A percentile compares a stretch with the other conserved stretches of the same genome.
These are phyloP conservation scores for Persicaria maculosa DNA, from an alignment of 148 eudicot species.

Conservation along the genomic window DNA sequence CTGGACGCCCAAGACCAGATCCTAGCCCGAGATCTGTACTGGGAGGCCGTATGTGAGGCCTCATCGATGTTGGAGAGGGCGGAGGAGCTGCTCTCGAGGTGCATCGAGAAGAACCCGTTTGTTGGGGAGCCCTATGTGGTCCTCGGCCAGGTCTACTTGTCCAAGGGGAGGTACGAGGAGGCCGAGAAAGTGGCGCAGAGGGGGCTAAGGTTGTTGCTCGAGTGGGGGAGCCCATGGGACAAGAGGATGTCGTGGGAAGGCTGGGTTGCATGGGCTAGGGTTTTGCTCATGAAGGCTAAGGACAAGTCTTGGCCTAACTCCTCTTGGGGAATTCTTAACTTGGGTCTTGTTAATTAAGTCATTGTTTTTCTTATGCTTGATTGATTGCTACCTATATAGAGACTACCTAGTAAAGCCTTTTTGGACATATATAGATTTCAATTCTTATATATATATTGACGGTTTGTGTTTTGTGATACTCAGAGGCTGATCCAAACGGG, in stretches of 20 bases:
- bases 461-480: no score
- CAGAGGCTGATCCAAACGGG: no score
- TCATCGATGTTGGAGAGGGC: constrained; percentile 31
- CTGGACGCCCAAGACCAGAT: constrained; percentile 49
- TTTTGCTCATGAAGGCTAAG: constrained; percentile 68
- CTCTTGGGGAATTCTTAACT: constrained; percentile 80
- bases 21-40: constrained; percentile 66
- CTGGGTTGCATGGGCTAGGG: constrained; percentile 94
- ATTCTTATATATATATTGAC: no score
- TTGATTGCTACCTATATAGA: background rate
- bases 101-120: constrained; percentile 69
- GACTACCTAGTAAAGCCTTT: background rate
- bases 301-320: constrained; percentile 74
- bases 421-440: background rate
- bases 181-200: constrained; percentile 48
- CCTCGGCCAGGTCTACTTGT: constrained; percentile 56
- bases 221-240: constrained; percentile 98
- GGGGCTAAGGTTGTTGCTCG: constrained; percentile 54
- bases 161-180: constrained; percentile 60
- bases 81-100: constrained; percentile 44
- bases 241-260: constrained; percentile 97
- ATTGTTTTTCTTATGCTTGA: background rate
- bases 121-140: constrained; percentile 86
- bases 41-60: constrained; percentile 68
- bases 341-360: constrained; percentile 66